Base-by-base conservation (phyloP, 1,284 basidiomycete species). In the Singerocomus inundabilis region DNA sequence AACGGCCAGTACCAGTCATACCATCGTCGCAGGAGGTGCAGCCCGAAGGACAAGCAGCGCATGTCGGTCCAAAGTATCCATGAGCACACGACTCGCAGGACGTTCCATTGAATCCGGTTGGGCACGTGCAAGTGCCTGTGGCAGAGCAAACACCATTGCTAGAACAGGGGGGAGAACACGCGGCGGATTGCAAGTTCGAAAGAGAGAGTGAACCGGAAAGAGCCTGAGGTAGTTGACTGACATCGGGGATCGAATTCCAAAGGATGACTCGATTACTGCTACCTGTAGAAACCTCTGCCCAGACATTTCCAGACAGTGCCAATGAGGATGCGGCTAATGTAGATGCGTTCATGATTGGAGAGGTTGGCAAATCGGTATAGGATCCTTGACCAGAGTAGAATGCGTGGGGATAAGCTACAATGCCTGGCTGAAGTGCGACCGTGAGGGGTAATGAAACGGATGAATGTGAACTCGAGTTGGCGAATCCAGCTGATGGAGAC, bases 211-310 rank as follows among this genome's bases (percentile, higher is more conserved):
- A 72, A 41, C 70, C 73, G 10, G 72, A 67, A 26, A 70, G 69
- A 5, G 65, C 58, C 25, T 70, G 62, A 4, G 85, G 81, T 15
- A 91, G 75, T 65, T 89, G 85, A 8, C 80, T 70, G 16, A 83
- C 61, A 58, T 90, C 88, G n/a, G 88, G 85, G 38, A 88, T 70
- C n/a, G 85, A 82, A 54, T 86, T 79, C 87, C 87, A 91, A 32
- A 91, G 63, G 24, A 90, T 73, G 26, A 88, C 60, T 24, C 85
- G 82, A 41, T 72, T 70, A 53, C 71, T 75, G 33, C 73, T 72
- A 16, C 75, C 75, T 3, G 80, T 65, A 4, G 74, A 74, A n/a
- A 91, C 67, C 2, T 82, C 79, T 13, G 77, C 79, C 84, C 84
- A 89, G 0, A 84, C 72, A 54, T 82, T 81, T n/a, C 77, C 75